phyloP scores from a whole-genome alignment of 805 yeast genomes.

The Candida bentonensis region DNA sequence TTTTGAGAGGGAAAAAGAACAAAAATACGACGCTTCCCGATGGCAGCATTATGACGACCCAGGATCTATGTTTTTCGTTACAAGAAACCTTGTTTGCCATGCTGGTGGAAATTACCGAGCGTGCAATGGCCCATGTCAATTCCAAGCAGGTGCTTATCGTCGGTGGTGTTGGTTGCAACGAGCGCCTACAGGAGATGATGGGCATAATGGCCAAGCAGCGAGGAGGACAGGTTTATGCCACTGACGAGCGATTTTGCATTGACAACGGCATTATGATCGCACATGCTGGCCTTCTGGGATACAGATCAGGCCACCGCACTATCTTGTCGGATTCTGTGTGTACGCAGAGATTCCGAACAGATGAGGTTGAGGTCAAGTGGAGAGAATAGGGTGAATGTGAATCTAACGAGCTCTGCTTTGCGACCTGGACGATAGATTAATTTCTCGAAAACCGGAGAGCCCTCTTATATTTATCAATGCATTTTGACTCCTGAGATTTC shows the following conservation, averaged over 20 bases:
- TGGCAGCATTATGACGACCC: conserved; percentile 48
- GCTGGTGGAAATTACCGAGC: conserved; percentile 94
- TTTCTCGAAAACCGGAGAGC: no score
- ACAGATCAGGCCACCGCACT: conserved; percentile 59
- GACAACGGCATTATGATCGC: conserved; percentile 99
- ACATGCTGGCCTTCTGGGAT: conserved; percentile 85
- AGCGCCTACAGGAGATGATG: conserved; percentile 91
- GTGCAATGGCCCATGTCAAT: conserved; percentile 97
- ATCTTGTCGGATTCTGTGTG: conserved; percentile 62
- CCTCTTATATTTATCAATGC: no score
- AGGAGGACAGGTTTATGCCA: conserved; percentile 79
- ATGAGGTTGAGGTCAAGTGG: conserved; percentile 85
- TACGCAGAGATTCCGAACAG: conserved; percentile 88
- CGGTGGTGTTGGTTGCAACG: conserved; percentile 98
- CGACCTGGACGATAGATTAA: no score
- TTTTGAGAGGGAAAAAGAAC: conserved; percentile 33
- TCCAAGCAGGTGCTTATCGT: conserved; percentile 83
- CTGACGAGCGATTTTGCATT: conserved; percentile 93
- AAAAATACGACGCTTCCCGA: conserved; percentile 14
- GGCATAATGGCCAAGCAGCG: conserved; percentile 82
- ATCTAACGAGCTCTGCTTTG: no score
- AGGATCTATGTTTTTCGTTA: conserved; percentile 81
- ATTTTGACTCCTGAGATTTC: no score
- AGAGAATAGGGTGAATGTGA: conserved; percentile 32
- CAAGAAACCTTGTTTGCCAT: conserved; percentile 90